A percentile compares a stretch with the other conserved stretches of the same genome.
phyloP scores from a whole-genome alignment of 1,139 yeast species.

The Pichia cactophila region DNA sequence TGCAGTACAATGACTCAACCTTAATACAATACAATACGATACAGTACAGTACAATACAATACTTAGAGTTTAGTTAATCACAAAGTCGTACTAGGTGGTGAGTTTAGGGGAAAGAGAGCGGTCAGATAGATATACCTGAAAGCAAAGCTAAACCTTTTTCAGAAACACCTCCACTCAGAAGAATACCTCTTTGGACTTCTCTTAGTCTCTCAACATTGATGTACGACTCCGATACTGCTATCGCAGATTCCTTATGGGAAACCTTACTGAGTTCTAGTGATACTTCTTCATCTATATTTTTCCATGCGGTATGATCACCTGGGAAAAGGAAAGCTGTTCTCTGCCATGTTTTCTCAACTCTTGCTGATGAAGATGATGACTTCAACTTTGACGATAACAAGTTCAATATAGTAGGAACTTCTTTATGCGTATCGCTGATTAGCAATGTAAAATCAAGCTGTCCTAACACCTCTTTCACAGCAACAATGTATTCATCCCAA shows the following conservation, averaged over 20 bases:
- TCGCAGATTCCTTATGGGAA: conserved; percentile 40
- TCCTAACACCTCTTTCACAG: conserved; percentile 61
- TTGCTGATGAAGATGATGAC: conserved; percentile 27
- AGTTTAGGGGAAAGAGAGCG: too few relatives aligned
- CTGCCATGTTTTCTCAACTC: conserved; percentile 44
- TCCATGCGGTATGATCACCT: conserved; percentile 62
- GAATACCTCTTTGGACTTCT: conserved; percentile 53
- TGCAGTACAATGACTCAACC: too few relatives aligned
- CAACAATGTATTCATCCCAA: conserved; percentile 50
- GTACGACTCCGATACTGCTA: conserved; percentile 46
- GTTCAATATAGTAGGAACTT: conserved; percentile 51
- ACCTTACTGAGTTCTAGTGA: conserved; percentile 47
- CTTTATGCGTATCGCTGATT: conserved; percentile 43
- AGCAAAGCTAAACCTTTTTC: conserved; percentile 16
- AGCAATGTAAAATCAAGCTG: conserved; percentile 39
- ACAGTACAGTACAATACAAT: too few relatives aligned
- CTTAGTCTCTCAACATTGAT: conserved; percentile 39
- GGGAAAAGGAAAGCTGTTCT: conserved; percentile 71
- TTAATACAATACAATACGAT: too few relatives aligned
- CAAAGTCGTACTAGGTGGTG: too few relatives aligned
- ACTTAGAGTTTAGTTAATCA: too few relatives aligned
- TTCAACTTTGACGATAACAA: conserved; percentile 36
- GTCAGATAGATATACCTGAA: neutral
- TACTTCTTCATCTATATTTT: conserved; percentile 42
- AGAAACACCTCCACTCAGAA: conserved; percentile 35